Evolutionary conservation across 2,329 filamentous ascomycete genomes (phyloP).

Genomic region (Trichothecium sympodiale): DNA sequence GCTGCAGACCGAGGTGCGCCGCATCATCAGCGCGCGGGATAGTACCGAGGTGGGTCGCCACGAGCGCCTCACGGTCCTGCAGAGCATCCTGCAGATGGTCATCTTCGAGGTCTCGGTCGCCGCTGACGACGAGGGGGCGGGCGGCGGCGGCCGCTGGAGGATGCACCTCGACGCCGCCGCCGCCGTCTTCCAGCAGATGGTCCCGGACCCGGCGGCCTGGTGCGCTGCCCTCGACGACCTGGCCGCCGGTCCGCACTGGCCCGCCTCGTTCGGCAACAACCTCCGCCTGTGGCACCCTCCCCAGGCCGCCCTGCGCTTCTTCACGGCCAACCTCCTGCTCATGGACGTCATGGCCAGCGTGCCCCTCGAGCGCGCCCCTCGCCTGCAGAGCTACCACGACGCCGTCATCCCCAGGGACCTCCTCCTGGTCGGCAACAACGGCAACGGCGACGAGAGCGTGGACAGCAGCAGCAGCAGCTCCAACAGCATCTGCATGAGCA

Average conservation of each 20-base stretch:
- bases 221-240: constrained; percentile 20
- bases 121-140: constrained; percentile 15
- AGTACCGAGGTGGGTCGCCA: constrained; percentile 17
- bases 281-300: constrained; percentile 29
- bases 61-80: constrained; percentile 29
- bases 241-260: constrained; percentile 18
- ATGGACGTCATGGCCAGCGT: constrained; percentile 40
- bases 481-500: constrained; percentile 33
- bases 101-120: constrained; percentile 34
- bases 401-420: constrained; percentile 22
- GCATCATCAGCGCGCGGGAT: constrained; percentile 19
- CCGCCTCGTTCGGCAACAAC: constrained; percentile 19
- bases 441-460: constrained; percentile 1
- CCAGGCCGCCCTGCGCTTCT: constrained; percentile 36
- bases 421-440: neutral
- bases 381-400: constrained; percentile 29
- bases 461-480: constrained; percentile 11
- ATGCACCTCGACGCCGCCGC: constrained; percentile 38
- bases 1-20: constrained; percentile 29
- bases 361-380: constrained; percentile 28
- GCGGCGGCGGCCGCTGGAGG: constrained; percentile 35
- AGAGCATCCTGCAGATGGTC: constrained; percentile 41
- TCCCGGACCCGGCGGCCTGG: constrained; percentile 26
- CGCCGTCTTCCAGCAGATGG: constrained; percentile 35
- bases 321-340: constrained; percentile 32